Conservation (phyloP, 2,329 filamentous ascomycete species). For the Talaromyces sp. region DNA sequence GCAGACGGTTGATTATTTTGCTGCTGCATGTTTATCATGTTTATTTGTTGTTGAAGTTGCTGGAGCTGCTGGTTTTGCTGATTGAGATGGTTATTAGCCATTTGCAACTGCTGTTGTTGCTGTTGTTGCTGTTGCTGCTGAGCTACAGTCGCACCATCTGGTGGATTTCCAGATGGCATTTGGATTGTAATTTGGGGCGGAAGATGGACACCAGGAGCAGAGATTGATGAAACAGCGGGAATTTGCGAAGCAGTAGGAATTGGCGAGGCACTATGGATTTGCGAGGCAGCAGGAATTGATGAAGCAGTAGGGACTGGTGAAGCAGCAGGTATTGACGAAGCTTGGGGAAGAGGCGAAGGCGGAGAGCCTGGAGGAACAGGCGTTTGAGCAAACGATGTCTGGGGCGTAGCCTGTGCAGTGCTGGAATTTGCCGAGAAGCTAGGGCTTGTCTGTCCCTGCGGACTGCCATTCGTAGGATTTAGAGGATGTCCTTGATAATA, state of each 20-base stretch:
- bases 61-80: slow-evolving; percentile 7
- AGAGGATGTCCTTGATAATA: background rate
- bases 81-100: background rate
- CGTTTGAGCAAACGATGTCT: background rate
- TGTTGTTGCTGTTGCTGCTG: slow-evolving; percentile 5
- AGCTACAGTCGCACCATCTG: background rate
- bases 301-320: background rate
- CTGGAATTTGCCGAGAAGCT: background rate
- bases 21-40: slow-evolving; percentile 9
- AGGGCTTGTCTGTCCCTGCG: background rate
- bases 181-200: background rate
- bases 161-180: background rate
- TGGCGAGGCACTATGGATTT: background rate
- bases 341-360: background rate
- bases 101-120: background rate
- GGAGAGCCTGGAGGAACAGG: background rate
- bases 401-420: background rate
- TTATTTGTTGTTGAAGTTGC: slow-evolving; percentile 5
- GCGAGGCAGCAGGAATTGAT: background rate
- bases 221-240: background rate
- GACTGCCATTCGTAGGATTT: no score
- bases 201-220: background rate
- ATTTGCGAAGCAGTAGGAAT: background rate
- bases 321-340: background rate
- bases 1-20: background rate